Conservation (phyloP, 2,329 filamentous ascomycete species). For the Neurospora crassa region DNA sequence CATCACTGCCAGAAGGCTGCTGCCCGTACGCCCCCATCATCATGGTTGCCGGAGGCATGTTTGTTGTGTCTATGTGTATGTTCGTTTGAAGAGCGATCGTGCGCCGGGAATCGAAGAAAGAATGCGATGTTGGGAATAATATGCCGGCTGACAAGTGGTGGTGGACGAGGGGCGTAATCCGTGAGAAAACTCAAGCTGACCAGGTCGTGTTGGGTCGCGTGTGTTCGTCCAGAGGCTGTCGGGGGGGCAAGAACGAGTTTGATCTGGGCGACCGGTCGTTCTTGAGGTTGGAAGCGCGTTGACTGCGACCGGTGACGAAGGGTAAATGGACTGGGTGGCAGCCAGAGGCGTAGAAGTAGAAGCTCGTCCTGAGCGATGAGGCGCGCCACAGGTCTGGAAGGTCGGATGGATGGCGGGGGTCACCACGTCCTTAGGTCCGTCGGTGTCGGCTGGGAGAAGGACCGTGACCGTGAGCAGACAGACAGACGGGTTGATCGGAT, state of each 20-base stretch:
- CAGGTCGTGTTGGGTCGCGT: background rate
- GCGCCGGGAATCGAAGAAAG: background rate
- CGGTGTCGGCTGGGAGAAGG: background rate
- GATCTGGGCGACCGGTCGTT: background rate
- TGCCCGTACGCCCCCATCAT: constrained; percentile 41
- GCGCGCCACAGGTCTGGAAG: background rate
- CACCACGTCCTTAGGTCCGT: background rate
- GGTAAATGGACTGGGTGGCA: background rate
- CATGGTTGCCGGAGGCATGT: constrained; percentile 14
- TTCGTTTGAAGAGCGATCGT: background rate
- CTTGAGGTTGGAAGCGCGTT: background rate
- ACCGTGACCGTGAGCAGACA: background rate
- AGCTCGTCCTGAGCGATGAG: background rate
- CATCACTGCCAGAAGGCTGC: constrained; percentile 45
- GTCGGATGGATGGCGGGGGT: background rate
- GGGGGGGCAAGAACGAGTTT: background rate
- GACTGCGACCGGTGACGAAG: background rate
- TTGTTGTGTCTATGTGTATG: constrained; percentile 5
- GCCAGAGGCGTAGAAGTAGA: background rate
- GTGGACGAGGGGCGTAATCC: background rate
- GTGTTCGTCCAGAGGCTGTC: background rate
- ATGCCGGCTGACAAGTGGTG: background rate
- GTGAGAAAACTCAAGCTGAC: background rate
- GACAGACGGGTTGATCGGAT: background rate
- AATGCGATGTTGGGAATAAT: background rate